phyloP scores from a whole-genome alignment of 139 green algal genomes.

The Zygnema cylindricum region DNA sequence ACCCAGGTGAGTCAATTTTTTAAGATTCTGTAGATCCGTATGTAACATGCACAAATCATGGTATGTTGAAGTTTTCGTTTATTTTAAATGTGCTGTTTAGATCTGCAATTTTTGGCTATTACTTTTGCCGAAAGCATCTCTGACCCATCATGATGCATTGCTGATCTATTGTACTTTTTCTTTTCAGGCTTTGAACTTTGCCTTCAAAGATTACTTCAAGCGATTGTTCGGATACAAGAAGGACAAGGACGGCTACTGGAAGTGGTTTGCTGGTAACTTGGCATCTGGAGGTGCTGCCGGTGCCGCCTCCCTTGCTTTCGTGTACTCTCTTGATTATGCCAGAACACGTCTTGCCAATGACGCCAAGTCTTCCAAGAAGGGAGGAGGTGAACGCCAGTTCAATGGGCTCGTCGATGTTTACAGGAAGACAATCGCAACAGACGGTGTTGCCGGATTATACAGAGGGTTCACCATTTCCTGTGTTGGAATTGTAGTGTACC shows the following conservation, averaged over 20 bases:
- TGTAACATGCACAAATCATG: too few relatives aligned
- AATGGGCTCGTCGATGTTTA: slow-evolving; percentile 86
- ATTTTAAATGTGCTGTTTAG: too few relatives aligned
- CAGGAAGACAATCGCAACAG: slow-evolving; percentile 73
- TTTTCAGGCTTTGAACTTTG: slow-evolving; percentile 97
- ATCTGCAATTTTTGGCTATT: too few relatives aligned
- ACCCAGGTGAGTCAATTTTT: slow-evolving; percentile 72
- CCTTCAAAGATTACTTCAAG: slow-evolving; percentile 99
- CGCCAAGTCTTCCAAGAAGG: slow-evolving; percentile 68
- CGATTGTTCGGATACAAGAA: slow-evolving; percentile 92
- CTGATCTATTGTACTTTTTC: too few relatives aligned
- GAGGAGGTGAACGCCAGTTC: slow-evolving; percentile 81
- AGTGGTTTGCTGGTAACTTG: slow-evolving; percentile 96
- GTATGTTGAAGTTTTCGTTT: too few relatives aligned
- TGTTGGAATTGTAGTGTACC: slow-evolving; percentile 98
- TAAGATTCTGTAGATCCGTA: too few relatives aligned
- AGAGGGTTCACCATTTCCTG: slow-evolving; percentile 92
- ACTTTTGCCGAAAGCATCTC: too few relatives aligned
- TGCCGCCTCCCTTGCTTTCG: slow-evolving; percentile 92
- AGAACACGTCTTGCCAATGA: slow-evolving; percentile 96
- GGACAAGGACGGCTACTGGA: slow-evolving; percentile 69
- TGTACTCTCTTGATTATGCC: slow-evolving; percentile 99
- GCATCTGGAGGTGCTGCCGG: slow-evolving; percentile 89
- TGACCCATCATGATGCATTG: too few relatives aligned
- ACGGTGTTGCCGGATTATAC: slow-evolving; percentile 72